Percentiles rank a stretch among this genome's conserved stretches.
phyloP scores from a whole-genome alignment of 129 eudicot genomes.

The Flaveria sonorensis region DNA sequence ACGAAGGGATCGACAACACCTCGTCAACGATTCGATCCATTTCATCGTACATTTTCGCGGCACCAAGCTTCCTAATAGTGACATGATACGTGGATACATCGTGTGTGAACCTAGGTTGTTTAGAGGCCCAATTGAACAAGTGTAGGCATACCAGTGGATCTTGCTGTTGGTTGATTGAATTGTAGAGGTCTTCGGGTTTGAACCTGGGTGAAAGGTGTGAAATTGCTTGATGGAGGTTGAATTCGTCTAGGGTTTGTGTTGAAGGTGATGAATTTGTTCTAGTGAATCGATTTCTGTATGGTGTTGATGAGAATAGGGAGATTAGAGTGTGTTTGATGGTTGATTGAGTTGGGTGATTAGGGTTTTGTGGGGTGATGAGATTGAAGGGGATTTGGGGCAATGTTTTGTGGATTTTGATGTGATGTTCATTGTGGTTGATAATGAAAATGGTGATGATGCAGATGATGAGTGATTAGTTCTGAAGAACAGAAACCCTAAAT shows the following conservation, averaged over 20 bases:
- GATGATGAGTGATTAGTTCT: background rate
- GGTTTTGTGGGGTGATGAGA: constrained; percentile 23
- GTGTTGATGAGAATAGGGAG: constrained; percentile 45
- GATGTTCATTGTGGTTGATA: constrained; percentile 15
- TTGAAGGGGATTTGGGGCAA: constrained; percentile 9
- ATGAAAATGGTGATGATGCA: background rate
- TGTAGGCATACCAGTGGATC: constrained; percentile 81
- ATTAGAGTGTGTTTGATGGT: constrained; percentile 12
- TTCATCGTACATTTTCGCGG: constrained; percentile 71
- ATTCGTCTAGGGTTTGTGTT: constrained; percentile 53
- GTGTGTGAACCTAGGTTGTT: constrained; percentile 77
- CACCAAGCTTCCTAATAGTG: constrained; percentile 79
- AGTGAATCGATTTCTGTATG: constrained; percentile 47
- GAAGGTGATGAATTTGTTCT: constrained; percentile 51
- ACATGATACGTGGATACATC: constrained; percentile 57
- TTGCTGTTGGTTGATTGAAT: constrained; percentile 47
- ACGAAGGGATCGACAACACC: constrained; percentile 51
- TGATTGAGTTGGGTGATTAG: constrained; percentile 11
- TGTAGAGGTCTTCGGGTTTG: constrained; percentile 61
- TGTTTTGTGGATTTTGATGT: constrained; percentile 14
- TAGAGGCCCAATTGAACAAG: constrained; percentile 79
- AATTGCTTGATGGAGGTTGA: constrained; percentile 42
- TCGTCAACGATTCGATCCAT: constrained; percentile 69
- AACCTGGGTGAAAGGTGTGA: constrained; percentile 79
- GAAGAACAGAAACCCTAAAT: background rate